Conservation (phyloP, 2,329 filamentous ascomycete genomes). For the Fusarium fujikuroi region DNA sequence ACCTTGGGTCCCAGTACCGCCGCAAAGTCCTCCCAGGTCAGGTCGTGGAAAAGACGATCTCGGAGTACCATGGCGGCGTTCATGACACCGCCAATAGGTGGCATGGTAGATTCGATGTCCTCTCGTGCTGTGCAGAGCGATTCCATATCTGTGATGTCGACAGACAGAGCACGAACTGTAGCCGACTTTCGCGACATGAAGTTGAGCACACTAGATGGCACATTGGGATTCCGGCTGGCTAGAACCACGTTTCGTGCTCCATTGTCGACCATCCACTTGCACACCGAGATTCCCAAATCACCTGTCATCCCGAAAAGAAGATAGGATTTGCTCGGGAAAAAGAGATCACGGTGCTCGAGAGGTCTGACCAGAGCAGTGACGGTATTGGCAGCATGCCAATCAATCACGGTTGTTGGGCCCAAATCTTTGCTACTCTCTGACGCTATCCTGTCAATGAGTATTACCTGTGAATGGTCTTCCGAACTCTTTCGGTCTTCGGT, state of each 20-base stretch:
- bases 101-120: conserved; percentile 10
- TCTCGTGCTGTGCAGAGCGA: conserved; percentile 4
- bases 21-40: not conserved
- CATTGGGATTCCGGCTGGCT: not conserved
- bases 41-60: not conserved
- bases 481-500: not conserved
- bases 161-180: not conserved
- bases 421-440: not conserved
- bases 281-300: not conserved
- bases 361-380: not conserved
- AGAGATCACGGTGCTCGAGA: not conserved
- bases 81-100: conserved; percentile 1
- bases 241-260: not conserved
- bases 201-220: not conserved
- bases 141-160: conserved; percentile 17
- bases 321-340: not conserved
- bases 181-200: not conserved
- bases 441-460: not conserved
- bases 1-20: conserved; percentile 8
- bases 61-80: conserved; percentile 8
- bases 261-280: not conserved
- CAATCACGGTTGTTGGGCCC: not conserved
- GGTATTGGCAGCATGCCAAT: not conserved
- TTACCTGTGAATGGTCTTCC: not conserved
- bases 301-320: not conserved